phyloP scores from a whole-genome alignment of 2,329 filamentous ascomycete species.

The Alternaria sp. region DNA sequence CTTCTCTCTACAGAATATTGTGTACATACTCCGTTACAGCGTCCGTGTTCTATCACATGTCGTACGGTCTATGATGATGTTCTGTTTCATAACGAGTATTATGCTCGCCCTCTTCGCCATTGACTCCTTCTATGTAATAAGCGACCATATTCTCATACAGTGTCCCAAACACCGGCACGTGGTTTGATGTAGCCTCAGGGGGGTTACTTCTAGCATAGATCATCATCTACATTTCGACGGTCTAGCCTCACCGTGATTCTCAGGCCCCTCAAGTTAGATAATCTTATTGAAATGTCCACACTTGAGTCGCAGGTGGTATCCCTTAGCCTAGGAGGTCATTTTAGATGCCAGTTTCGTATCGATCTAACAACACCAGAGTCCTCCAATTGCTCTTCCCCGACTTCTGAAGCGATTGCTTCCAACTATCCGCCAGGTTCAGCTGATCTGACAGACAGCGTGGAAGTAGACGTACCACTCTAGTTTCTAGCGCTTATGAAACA shows the following conservation, averaged over 20 bases:
- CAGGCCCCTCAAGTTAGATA: background rate
- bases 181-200: background rate
- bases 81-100: background rate
- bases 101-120: background rate
- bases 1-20: background rate
- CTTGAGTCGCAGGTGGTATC: background rate
- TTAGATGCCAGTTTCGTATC: background rate
- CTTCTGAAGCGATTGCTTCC: background rate
- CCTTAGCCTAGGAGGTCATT: background rate
- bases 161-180: background rate
- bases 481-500: background rate
- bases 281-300: background rate
- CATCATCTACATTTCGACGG: background rate
- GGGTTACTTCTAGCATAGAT: background rate
- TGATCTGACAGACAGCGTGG: background rate
- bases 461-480: background rate
- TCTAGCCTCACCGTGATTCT: background rate
- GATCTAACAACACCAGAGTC: slow-evolving; percentile 5
- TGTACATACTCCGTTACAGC: background rate
- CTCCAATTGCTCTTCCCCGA: background rate
- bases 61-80: background rate
- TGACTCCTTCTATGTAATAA: background rate
- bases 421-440: background rate
- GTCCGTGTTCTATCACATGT: background rate
- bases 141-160: background rate